Base-by-base conservation (phyloP, 2,329 filamentous ascomycete genomes). In the Hawksworthiomyces lignivorus region DNA sequence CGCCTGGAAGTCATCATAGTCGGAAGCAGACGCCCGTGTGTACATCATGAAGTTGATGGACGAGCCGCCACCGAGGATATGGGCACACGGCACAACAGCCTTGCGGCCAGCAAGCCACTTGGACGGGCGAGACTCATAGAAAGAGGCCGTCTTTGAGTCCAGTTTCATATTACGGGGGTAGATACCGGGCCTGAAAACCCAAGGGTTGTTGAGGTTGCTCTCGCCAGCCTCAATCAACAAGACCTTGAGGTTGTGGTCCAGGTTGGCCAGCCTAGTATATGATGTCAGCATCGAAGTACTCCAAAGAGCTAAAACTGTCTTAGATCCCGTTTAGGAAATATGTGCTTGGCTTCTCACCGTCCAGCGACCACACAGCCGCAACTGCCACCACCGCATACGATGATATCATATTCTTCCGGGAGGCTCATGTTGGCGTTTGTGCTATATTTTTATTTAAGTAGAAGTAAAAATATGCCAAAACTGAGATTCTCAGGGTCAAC, bases 11-110 rank as follows among this genome's bases (percentile, higher is more conserved):
- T 87, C 83, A 54, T 88, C 84, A 48, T 86, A 85, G 59, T 85
- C 81, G 0, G 79, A 83, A 7, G 78, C 79, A 2, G 78, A 83
- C 18, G 80, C 81, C 51, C 81, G 72, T 17, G 81, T 84, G 64
- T 84, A 84, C 79, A 84, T 84, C 77, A 87, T 82, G 54, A 87
- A 87, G 62, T 87, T 87, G 62, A 87, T 85, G 7, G 78, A 84
- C 3, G 79, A 84, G 9, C 81, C 81, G 19, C 81, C 82, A 10
- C 83, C 83, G 1, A 88, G 66, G 27, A 87, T 70, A 49, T 87
- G 78, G 27, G 83, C 83, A 52, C 75, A 81, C 1, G 83, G 84
- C n/a, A 88, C 83, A 34, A 87, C 73, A 18, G 83, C 83, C 54
- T 77, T 76, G 34, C 83, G 73, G 14, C 83, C 83, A 50, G 73